phyloP scores from a whole-genome alignment of 345 rosid genomes.

The Linum tenue region DNA sequence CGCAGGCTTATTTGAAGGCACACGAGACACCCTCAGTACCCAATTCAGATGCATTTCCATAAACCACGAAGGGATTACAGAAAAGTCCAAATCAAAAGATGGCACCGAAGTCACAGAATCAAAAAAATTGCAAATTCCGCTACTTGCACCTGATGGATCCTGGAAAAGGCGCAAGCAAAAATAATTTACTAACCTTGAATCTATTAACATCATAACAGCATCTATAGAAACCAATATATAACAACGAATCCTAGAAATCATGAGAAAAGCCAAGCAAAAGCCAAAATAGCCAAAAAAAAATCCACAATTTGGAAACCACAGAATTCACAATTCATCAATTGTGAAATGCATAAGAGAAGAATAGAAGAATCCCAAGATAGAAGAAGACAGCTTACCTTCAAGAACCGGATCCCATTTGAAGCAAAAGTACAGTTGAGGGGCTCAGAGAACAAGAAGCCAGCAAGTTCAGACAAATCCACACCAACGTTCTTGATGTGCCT shows the following conservation, averaged over 20 bases:
- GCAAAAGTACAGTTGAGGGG: constrained; percentile 42
- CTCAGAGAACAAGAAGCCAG: constrained; percentile 45
- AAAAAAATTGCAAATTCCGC: constrained; percentile 61
- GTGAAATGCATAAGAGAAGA: constrained; percentile 1
- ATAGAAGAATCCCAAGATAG: neutral
- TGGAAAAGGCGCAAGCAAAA: constrained; percentile 20
- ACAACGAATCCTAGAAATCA: neutral
- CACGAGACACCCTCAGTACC: constrained; percentile 27
- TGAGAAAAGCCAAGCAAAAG: neutral
- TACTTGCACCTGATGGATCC: constrained; percentile 35
- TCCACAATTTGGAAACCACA: constrained; percentile 4
- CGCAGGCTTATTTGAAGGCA: constrained; percentile 35
- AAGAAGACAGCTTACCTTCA: constrained; percentile 34
- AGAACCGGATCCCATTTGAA: constrained; percentile 46
- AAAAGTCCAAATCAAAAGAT: constrained; percentile 52
- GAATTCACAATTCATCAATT: constrained; percentile 2
- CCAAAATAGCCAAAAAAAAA: neutral
- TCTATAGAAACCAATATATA: neutral
- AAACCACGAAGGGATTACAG: constrained; percentile 62
- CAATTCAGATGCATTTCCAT: constrained; percentile 36
- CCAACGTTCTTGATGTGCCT: constrained; percentile 34
- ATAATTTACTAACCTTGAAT: neutral
- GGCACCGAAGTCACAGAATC: constrained; percentile 33
- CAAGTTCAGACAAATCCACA: constrained; percentile 40
- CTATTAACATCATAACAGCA: neutral